A percentile compares a stretch with the other conserved stretches of the same genome.
phyloP scores from a whole-genome alignment of 2,329 filamentous ascomycete species.

The Fusarium newnesense region DNA sequence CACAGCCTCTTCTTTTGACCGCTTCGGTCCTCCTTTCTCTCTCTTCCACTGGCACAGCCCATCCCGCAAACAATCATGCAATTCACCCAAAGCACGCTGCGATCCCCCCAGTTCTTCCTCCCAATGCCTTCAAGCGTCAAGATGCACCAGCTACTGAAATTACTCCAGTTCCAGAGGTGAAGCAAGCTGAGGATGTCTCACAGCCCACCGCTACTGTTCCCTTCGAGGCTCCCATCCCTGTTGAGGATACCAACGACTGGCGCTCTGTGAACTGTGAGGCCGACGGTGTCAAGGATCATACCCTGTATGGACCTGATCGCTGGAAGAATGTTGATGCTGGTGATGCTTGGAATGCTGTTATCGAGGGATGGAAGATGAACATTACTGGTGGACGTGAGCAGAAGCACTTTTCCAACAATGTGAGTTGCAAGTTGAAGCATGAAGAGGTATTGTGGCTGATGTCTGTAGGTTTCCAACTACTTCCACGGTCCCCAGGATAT shows the following conservation, averaged over 20 bases:
- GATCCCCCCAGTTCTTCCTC: neutral
- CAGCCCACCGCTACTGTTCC: neutral
- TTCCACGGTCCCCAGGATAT: slow-evolving; percentile 26
- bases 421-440: too few species aligned
- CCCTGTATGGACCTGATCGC: slow-evolving; percentile 12
- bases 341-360: slow-evolving; percentile 13
- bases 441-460: too few species aligned
- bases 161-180: neutral
- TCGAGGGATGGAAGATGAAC: slow-evolving; percentile 15
- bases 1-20: slow-evolving; percentile 5
- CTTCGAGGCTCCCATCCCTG: neutral
- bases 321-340: slow-evolving; percentile 14
- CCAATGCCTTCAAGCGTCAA: neutral
- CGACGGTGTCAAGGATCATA: slow-evolving; percentile 18
- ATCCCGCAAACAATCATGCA: neutral
- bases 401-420: slow-evolving; percentile 24
- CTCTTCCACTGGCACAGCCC: neutral
- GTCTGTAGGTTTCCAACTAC: slow-evolving; percentile 27
- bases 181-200: neutral
- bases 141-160: neutral
- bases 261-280: slow-evolving; percentile 1
- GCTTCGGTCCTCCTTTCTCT: slow-evolving; percentile 11
- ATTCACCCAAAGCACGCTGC: neutral
- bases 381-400: neutral
- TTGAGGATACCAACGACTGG: neutral